Evolutionary conservation across 2,329 filamentous ascomycete species (phyloP).

Genomic region (Colletotrichum sp.): DNA sequence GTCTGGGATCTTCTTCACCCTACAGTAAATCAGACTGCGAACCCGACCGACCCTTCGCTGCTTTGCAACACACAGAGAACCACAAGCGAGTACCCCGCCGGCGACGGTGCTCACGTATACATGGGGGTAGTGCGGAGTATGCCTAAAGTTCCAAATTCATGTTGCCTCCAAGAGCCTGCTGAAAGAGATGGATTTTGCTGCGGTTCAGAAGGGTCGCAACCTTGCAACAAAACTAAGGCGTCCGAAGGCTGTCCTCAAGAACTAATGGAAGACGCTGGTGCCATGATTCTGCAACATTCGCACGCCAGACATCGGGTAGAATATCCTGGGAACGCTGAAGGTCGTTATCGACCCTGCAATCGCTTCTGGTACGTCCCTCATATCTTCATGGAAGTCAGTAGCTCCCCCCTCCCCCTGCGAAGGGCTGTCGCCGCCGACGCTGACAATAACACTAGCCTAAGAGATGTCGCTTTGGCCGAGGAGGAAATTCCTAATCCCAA

Average conservation of each 20-base stretch:
- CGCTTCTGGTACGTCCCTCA: no score
- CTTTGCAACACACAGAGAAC: background rate
- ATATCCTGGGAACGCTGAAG: no score
- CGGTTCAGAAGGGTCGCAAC: background rate
- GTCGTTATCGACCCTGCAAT: accelerated
- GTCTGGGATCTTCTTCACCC: background rate
- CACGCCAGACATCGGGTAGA: no score
- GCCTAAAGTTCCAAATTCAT: background rate
- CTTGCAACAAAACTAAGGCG: no score
- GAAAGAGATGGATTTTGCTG: background rate
- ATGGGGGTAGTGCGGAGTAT: background rate
- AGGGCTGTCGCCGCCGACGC: no score
- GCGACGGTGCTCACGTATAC: background rate
- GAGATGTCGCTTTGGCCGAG: no score
- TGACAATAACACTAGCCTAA: no score
- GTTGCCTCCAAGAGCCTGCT: background rate
- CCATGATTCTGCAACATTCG: no score
- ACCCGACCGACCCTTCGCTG: background rate
- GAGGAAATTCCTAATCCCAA: no score
- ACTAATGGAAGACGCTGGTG: no score
- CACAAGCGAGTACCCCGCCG: background rate
- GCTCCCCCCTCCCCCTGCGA: no score
- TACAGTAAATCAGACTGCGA: background rate
- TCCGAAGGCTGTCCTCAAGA: background rate
- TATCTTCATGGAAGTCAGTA: no score